These are phyloP conservation scores for Phanerochaete carnosa DNA, from an alignment of 768 basidiomycete species.

Conservation along the genomic window DNA sequence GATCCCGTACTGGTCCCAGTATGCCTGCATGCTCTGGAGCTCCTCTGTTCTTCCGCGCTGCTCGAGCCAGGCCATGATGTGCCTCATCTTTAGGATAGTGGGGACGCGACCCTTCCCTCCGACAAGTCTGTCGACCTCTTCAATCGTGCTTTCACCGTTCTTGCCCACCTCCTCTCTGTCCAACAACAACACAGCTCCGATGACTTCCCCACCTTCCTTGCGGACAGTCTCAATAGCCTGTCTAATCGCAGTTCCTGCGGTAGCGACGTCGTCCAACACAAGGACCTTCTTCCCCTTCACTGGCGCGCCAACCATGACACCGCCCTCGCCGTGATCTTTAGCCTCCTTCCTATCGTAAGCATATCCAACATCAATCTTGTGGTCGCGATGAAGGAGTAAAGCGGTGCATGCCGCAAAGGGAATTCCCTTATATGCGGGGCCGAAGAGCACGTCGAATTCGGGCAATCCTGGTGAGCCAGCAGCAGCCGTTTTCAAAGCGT, in stretches of 20 bases:
- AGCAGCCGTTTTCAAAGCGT: conserved; percentile 38
- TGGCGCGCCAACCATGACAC: conserved; percentile 81
- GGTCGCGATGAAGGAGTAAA: conserved; percentile 65
- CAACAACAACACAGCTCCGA: conserved; percentile 84
- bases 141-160: conserved; percentile 71
- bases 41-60: conserved; percentile 62
- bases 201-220: conserved; percentile 70
- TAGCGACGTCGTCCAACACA: conserved; percentile 96
- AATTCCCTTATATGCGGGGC: conserved; percentile 98
- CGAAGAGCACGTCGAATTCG: conserved; percentile 82
- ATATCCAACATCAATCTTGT: conserved; percentile 69
- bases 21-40: conserved; percentile 69
- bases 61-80: conserved; percentile 82
- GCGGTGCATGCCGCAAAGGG: conserved; percentile 85
- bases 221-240: conserved; percentile 75
- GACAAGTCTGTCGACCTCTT: conserved; percentile 74
- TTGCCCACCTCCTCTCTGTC: conserved; percentile 85
- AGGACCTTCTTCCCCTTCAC: conserved; percentile 81
- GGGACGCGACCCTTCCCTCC: conserved; percentile 68
- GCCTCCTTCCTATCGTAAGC: conserved; percentile 94
- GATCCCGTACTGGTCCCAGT: conserved; percentile 71
- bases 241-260: conserved; percentile 84
- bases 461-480: conserved; percentile 27
- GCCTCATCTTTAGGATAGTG: conserved; percentile 80
- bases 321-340: conserved; percentile 97